Percentiles rank a stretch among this genome's conserved stretches.
These are phyloP conservation scores for Phytophthora fragariae DNA, from an alignment of 352 stramenopile genomes.

Conservation along the genomic window DNA sequence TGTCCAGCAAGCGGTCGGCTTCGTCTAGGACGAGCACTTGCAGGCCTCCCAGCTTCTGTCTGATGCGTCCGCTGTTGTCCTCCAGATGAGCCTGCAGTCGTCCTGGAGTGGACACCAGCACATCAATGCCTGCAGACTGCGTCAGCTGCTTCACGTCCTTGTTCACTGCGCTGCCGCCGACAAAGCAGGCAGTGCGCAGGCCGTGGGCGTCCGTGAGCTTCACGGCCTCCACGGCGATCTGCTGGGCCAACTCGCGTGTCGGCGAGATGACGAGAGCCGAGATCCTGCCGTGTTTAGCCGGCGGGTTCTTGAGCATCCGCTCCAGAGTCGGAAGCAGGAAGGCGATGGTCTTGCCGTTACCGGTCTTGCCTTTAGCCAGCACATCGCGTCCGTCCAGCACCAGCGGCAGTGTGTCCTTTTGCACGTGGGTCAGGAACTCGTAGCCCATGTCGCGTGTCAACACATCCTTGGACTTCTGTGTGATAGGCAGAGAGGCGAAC, in stretches of 20 bases:
- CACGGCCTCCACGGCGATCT: slow-evolving; percentile 94
- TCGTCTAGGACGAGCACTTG: slow-evolving; percentile 93
- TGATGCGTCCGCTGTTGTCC: slow-evolving; percentile 92
- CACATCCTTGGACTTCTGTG: slow-evolving; percentile 61
- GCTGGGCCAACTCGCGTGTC: slow-evolving; percentile 95
- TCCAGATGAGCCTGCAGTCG: slow-evolving; percentile 96
- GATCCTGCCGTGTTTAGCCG: slow-evolving; percentile 79
- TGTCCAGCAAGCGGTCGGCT: slow-evolving; percentile 96
- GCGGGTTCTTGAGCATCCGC: slow-evolving; percentile 68
- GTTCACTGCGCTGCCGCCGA: slow-evolving; percentile 91
- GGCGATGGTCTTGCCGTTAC: slow-evolving; percentile 92
- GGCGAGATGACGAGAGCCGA: slow-evolving; percentile 95
- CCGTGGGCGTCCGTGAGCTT: slow-evolving; percentile 89
- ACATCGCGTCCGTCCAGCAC: slow-evolving; percentile 87
- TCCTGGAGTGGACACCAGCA: slow-evolving; percentile 97
- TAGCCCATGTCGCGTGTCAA: slow-evolving; percentile 85
- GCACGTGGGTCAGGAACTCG: slow-evolving; percentile 90
- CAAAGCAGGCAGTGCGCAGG: slow-evolving; percentile 69
- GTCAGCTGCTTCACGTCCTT: slow-evolving; percentile 64
- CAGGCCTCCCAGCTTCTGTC: slow-evolving; percentile 57
- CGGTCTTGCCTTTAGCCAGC: slow-evolving; percentile 92
- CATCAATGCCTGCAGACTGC: slow-evolving; percentile 67
- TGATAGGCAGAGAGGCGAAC: slow-evolving; percentile 61
- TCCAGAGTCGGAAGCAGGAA: slow-evolving; percentile 84
- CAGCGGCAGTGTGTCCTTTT: slow-evolving; percentile 85